These are phyloP conservation scores for Agrocybe pediades DNA, from an alignment of 768 basidiomycete species.

Conservation along the genomic window DNA sequence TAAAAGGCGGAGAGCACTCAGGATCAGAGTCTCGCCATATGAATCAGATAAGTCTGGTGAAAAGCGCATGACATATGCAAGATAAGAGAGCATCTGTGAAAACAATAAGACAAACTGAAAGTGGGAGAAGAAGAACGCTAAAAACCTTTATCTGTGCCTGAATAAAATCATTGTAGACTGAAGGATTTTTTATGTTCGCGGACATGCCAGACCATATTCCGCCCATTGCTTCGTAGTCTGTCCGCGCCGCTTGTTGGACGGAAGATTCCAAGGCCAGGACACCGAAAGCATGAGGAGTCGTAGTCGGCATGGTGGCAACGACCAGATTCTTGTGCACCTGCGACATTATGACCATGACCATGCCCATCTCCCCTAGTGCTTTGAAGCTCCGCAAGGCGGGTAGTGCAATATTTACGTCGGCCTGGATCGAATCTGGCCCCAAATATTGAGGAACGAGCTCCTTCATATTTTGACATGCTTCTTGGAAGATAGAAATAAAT, in stretches of 20 bases:
- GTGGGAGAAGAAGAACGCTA: not conserved
- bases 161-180: constrained; percentile 81
- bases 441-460: constrained; percentile 75
- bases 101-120: constrained; percentile 8
- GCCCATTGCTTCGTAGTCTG: constrained; percentile 81
- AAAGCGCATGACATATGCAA: constrained; percentile 84
- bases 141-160: constrained; percentile 87
- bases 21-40: constrained; percentile 80
- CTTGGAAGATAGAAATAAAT: constrained; percentile 80
- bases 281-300: constrained; percentile 78
- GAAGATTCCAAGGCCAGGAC: constrained; percentile 79
- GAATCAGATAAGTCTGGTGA: constrained; percentile 60
- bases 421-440: constrained; percentile 56
- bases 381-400: constrained; percentile 88
- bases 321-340: constrained; percentile 77
- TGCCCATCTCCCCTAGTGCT: constrained; percentile 90
- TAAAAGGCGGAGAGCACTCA: constrained; percentile 81
- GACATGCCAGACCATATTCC: constrained; percentile 84
- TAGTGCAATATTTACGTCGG: constrained; percentile 61
- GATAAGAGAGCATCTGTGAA: constrained; percentile 84
- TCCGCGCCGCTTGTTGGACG: constrained; percentile 76
- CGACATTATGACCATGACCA: constrained; percentile 88
- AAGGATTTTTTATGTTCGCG: constrained; percentile 67
- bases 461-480: constrained; percentile 75
- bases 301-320: constrained; percentile 63